These are phyloP conservation scores for Amniculicola lignicola DNA, from an alignment of 495 filamentous ascomycete species.

Conservation along the genomic window DNA sequence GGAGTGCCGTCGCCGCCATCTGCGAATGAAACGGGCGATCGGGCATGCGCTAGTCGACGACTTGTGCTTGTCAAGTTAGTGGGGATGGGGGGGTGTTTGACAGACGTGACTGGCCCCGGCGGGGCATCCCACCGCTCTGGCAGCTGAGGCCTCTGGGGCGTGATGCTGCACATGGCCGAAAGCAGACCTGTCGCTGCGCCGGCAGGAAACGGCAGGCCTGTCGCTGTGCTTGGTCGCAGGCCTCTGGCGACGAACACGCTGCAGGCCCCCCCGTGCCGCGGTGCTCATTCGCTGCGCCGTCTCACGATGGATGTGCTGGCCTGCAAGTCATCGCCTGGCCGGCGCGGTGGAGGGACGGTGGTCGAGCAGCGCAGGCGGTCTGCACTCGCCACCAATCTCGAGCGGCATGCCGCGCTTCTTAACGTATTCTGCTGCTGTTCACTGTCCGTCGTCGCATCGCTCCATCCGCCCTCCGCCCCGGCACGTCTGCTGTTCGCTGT, in stretches of 20 bases:
- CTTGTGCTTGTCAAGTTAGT: neutral
- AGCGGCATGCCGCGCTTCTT: neutral
- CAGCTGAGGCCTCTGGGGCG: slow-evolving; percentile 1
- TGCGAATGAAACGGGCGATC: slow-evolving; percentile 17
- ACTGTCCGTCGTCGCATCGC: slow-evolving; percentile 4
- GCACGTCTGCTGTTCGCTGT: slow-evolving; percentile 1
- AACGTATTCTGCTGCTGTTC: neutral
- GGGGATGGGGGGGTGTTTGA: neutral
- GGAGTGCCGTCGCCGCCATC: slow-evolving; percentile 18
- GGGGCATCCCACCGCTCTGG: no score
- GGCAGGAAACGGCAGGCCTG: neutral
- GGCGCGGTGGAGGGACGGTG: neutral
- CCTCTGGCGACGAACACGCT: slow-evolving; percentile 11
- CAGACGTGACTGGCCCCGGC: neutral
- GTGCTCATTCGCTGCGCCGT: slow-evolving; percentile 16
- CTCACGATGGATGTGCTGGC: slow-evolving; percentile 26
- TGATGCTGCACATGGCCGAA: neutral
- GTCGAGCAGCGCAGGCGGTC: neutral
- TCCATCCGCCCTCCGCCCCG: neutral
- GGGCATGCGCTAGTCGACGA: neutral
- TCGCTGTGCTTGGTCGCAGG: neutral
- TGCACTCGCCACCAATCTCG: slow-evolving; percentile 10
- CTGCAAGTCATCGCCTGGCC: slow-evolving; percentile 26
- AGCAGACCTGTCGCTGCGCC: neutral
- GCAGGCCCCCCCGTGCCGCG: neutral